Percentiles rank a stretch among this genome's conserved stretches.
Conservation (phyloP, 2,329 filamentous ascomycete species). For the Neofusicoccum parvum region DNA sequence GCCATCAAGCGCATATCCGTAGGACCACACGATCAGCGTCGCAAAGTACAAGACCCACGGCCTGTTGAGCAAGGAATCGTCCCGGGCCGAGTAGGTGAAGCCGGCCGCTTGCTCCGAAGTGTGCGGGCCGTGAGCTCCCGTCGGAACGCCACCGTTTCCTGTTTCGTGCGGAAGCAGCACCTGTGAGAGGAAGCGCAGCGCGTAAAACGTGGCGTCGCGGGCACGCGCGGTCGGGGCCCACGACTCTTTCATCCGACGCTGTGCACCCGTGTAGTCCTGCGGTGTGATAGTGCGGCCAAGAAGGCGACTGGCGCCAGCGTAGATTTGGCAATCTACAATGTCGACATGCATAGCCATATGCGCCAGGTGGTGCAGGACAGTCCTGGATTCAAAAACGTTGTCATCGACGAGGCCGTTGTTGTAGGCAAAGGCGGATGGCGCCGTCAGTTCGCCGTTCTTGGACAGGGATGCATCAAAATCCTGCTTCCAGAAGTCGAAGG, state of each 20-base stretch:
- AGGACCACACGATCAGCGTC: slow-evolving; percentile 89
- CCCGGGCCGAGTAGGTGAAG: slow-evolving; percentile 72
- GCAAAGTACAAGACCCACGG: slow-evolving; percentile 97
- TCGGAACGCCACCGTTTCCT: slow-evolving; percentile 20
- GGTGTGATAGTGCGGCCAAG: slow-evolving; percentile 82
- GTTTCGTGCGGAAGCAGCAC: slow-evolving; percentile 69
- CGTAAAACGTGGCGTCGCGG: slow-evolving; percentile 89
- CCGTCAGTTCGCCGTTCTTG: slow-evolving; percentile 47
- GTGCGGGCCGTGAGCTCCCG: slow-evolving; percentile 26
- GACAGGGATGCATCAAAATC: slow-evolving; percentile 84
- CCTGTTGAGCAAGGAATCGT: slow-evolving; percentile 86
- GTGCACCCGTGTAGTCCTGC: slow-evolving; percentile 77
- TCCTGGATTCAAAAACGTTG: slow-evolving; percentile 82
- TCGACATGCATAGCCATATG: slow-evolving; percentile 99
- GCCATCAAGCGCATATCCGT: slow-evolving; percentile 88
- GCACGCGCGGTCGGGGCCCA: slow-evolving; percentile 91
- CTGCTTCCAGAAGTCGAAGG: slow-evolving; percentile 91
- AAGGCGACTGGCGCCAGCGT: slow-evolving; percentile 81
- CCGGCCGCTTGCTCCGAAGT: slow-evolving; percentile 30
- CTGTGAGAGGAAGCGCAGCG: slow-evolving; percentile 83
- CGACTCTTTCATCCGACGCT: slow-evolving; percentile 79
- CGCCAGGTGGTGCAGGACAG: slow-evolving; percentile 87
- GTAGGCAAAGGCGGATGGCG: slow-evolving; percentile 35
- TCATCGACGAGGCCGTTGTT: slow-evolving; percentile 54
- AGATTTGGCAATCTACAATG: slow-evolving; percentile 96